Conservation (phyloP, 192 early-diverging fungal genomes). For the Umbelopsis vinacea region DNA sequence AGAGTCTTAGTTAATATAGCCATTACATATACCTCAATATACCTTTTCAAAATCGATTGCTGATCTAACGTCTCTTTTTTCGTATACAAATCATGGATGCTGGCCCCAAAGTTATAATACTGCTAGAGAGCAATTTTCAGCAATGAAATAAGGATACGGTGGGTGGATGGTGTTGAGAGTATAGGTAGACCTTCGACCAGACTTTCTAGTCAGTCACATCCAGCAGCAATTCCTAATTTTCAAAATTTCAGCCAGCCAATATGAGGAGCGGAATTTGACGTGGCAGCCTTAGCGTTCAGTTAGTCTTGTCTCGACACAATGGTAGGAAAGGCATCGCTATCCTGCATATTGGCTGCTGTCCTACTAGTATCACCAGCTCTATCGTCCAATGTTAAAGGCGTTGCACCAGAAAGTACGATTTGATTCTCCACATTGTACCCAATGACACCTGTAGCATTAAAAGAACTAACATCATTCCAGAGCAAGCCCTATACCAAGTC, state of each 20-base stretch:
- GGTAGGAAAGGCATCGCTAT: conserved; percentile 7
- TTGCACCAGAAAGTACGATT: conserved; percentile 32
- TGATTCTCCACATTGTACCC: background rate
- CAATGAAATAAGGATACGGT: background rate
- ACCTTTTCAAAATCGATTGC: background rate
- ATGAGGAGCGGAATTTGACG: conserved; percentile 2
- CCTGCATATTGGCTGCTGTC: conserved; percentile 26
- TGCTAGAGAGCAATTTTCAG: background rate
- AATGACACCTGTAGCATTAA: background rate
- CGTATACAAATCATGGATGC: background rate
- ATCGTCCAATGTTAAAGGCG: conserved; percentile 19
- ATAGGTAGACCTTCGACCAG: too few species aligned
- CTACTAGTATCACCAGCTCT: conserved; percentile 9
- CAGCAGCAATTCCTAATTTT: too few species aligned
- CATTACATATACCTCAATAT: background rate
- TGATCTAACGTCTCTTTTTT: background rate
- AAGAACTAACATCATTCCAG: background rate
- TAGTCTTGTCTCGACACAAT: background rate
- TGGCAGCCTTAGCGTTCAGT: background rate
- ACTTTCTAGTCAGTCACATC: too few species aligned
- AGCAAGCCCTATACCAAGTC: conserved; percentile 19
- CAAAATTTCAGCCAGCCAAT: too few species aligned
- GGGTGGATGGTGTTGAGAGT: background rate
- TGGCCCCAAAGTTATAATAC: background rate
- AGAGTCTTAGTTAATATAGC: background rate